These are phyloP conservation scores for Parsonsia alboflavescens DNA, from an alignment of 257 asterid species.

Conservation along the genomic window DNA sequence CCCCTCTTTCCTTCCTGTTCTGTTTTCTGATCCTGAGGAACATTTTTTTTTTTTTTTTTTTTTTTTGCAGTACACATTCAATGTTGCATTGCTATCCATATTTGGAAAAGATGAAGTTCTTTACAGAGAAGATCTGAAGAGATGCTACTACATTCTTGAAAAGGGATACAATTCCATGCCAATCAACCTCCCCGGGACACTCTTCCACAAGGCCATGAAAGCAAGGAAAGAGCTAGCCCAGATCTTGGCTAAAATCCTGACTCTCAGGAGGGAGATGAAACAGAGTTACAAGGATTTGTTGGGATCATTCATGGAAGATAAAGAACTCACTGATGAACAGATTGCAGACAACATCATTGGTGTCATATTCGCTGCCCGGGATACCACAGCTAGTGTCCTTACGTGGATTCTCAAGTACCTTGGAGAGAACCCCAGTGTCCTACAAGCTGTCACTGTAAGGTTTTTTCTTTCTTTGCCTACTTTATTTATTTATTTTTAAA, in stretches of 20 bases:
- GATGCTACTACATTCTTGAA: slow-evolving; percentile 35
- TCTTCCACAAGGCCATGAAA: slow-evolving; percentile 40
- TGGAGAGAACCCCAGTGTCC: slow-evolving; percentile 36
- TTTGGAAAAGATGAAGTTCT: slow-evolving; percentile 31
- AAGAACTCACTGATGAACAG: slow-evolving; percentile 35
- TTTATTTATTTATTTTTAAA: too few relatives aligned
- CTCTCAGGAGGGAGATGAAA: slow-evolving; percentile 25
- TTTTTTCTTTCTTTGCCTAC: not conserved
- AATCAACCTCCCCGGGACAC: slow-evolving; percentile 38
- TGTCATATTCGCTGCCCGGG: slow-evolving; percentile 39
- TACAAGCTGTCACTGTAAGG: slow-evolving; percentile 37
- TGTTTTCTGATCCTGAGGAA: not conserved
- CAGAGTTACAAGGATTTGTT: slow-evolving; percentile 25
- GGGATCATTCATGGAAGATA: slow-evolving; percentile 36
- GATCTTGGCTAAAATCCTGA: slow-evolving; percentile 31
- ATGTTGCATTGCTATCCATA: slow-evolving; percentile 39
- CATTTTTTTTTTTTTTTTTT: not conserved
- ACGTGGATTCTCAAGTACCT: slow-evolving; percentile 44
- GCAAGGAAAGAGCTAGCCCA: slow-evolving; percentile 36
- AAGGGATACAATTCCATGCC: slow-evolving; percentile 47
- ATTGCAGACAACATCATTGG: slow-evolving; percentile 43
- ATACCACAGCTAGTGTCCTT: slow-evolving; percentile 41
- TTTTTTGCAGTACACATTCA: slow-evolving; percentile 36
- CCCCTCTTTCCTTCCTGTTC: slow-evolving; percentile 11
- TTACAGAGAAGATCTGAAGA: slow-evolving; percentile 34